Evolutionary conservation across 108 stramenopile species (phyloP).

Genomic region (Craspedostauros australis): DNA sequence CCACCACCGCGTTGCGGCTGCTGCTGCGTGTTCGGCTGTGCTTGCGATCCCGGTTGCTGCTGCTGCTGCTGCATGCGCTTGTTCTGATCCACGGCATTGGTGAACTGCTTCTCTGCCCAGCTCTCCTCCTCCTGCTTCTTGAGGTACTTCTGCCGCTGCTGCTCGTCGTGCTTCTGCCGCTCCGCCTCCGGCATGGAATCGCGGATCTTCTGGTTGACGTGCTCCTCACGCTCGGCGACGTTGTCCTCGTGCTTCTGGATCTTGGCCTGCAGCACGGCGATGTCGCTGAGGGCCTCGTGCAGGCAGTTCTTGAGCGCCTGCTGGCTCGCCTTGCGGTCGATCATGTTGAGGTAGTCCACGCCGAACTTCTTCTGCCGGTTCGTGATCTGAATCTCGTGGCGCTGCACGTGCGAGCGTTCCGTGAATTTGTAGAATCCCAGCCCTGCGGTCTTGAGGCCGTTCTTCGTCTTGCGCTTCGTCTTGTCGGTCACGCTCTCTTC

Average conservation of each 20-base stretch:
- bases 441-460: constrained; percentile 1
- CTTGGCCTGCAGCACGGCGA: background rate
- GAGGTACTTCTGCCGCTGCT: too few species aligned
- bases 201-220: background rate
- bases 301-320: constrained; percentile 5
- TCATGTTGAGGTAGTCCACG: constrained; percentile 18
- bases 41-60: too few species aligned
- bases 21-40: too few species aligned
- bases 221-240: background rate
- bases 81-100: too few species aligned
- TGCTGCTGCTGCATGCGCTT: too few species aligned
- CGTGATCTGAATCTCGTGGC: constrained; percentile 9
- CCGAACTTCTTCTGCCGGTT: constrained; percentile 24
- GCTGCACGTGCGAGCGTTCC: constrained; percentile 10
- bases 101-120: too few species aligned
- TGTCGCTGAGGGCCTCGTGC: constrained; percentile 9
- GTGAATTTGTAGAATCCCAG: constrained; percentile 18
- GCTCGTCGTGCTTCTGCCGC: too few species aligned
- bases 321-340: constrained; percentile 3
- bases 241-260: constrained; percentile 3
- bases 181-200: too few species aligned
- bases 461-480: too few species aligned
- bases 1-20: too few species aligned
- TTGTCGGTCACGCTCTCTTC: background rate
- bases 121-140: too few species aligned